These are phyloP conservation scores for Haplosporangium gracile DNA, from an alignment of 192 early-diverging fungal species.

Conservation along the genomic window DNA sequence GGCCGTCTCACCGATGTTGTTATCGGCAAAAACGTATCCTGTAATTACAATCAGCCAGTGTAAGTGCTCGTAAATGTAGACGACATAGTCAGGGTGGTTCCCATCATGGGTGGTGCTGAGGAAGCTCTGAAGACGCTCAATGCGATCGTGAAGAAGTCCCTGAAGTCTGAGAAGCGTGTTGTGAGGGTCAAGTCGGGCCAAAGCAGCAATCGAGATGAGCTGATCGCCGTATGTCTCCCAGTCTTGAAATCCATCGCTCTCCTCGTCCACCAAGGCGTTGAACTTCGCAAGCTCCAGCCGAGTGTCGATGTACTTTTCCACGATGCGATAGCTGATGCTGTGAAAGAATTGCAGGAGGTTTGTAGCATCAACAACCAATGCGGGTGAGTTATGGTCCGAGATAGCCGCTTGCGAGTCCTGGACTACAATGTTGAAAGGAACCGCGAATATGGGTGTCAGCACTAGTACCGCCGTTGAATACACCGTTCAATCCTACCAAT, in stretches of 20 bases:
- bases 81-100: slow-evolving; percentile 39
- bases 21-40: slow-evolving; percentile 76
- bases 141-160: slow-evolving; percentile 64
- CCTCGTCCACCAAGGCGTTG: slow-evolving; percentile 62
- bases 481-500: too few species aligned
- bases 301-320: slow-evolving; percentile 72
- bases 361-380: slow-evolving; percentile 44
- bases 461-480: not conserved
- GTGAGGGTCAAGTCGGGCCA: slow-evolving; percentile 71
- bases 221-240: slow-evolving; percentile 83
- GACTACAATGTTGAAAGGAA: slow-evolving; percentile 7
- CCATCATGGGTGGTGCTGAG: slow-evolving; percentile 58
- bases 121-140: slow-evolving; percentile 60
- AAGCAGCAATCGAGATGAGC: slow-evolving; percentile 69
- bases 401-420: slow-evolving; percentile 53
- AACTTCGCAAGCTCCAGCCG: slow-evolving; percentile 69
- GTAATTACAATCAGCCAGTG: slow-evolving; percentile 83
- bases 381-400: slow-evolving; percentile 39
- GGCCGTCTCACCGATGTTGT: slow-evolving; percentile 77
- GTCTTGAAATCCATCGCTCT: slow-evolving; percentile 71
- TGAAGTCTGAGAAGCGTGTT: slow-evolving; percentile 65
- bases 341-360: slow-evolving; percentile 62
- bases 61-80: slow-evolving; percentile 70
- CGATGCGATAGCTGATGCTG: slow-evolving; percentile 66
- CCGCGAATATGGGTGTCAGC: not conserved